Evolutionary conservation across 2,329 filamentous ascomycete species (phyloP).

Genomic region (Camptophora hylomeconis): DNA sequence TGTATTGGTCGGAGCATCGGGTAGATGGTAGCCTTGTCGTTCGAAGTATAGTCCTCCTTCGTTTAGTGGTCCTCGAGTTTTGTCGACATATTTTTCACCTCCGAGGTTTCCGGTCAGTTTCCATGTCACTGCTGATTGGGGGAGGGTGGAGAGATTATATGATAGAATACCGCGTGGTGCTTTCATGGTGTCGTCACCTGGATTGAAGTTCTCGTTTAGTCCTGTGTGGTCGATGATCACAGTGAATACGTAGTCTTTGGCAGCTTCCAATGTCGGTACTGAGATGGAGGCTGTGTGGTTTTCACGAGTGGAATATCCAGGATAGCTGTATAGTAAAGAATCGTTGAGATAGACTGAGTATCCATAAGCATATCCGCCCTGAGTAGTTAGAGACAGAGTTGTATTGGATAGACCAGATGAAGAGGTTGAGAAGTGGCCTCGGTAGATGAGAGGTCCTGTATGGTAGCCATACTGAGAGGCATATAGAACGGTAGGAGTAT

Average conservation of each 20-base stretch:
- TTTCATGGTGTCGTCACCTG: constrained; percentile 51
- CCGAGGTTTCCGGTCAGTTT: constrained; percentile 48
- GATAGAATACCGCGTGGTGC: constrained; percentile 42
- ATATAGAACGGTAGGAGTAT: constrained; percentile 55
- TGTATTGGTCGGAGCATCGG: constrained; percentile 31
- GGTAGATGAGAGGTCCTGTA: constrained; percentile 54
- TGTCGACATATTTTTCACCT: constrained; percentile 41
- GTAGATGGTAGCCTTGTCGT: constrained; percentile 43
- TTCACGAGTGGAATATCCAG: constrained; percentile 38
- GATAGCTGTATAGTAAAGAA: constrained; percentile 51
- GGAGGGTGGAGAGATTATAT: constrained; percentile 29
- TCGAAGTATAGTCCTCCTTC: constrained; percentile 45
- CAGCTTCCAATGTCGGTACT: constrained; percentile 37
- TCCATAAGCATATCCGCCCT: constrained; percentile 56
- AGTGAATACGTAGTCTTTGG: constrained; percentile 49
- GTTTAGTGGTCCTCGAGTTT: constrained; percentile 41
- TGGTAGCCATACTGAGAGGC: constrained; percentile 63
- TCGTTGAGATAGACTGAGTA: constrained; percentile 53
- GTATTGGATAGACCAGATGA: constrained; percentile 40
- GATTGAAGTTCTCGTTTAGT: constrained; percentile 51
- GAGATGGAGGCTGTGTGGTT: constrained; percentile 44
- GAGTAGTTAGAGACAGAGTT: constrained; percentile 43
- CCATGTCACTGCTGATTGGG: too few species aligned
- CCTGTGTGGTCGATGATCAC: constrained; percentile 63
- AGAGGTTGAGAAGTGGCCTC: constrained; percentile 56